Percentiles rank a stretch among this genome's conserved stretches.
Conservation (phyloP, 192 early-diverging fungal genomes). For the Mortierella antarctica region DNA sequence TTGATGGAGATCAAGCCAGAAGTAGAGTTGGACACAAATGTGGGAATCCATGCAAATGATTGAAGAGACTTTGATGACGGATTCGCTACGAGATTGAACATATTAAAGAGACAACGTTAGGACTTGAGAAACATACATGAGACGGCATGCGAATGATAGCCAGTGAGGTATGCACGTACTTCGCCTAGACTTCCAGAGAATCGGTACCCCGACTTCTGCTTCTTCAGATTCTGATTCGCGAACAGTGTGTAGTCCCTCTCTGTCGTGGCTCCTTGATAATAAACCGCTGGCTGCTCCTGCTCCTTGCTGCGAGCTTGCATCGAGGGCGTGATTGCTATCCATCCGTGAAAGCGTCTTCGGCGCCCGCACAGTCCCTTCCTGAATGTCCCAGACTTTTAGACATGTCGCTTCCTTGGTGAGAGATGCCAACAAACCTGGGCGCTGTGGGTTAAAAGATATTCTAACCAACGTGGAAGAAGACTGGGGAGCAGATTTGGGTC, state of each 20-base stretch:
- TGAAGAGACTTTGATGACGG: conserved; percentile 51
- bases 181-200: conserved; percentile 61
- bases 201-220: conserved; percentile 53
- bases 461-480: conserved; percentile 57
- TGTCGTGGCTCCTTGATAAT: conserved; percentile 43
- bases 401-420: conserved; percentile 64
- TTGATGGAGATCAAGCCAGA: conserved; percentile 64
- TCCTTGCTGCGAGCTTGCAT: conserved; percentile 15
- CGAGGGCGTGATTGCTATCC: conserved; percentile 27
- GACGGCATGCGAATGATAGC: neutral
- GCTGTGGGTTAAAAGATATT: conserved; percentile 69
- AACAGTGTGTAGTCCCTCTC: conserved; percentile 38
- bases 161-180: conserved; percentile 13
- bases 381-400: conserved; percentile 74
- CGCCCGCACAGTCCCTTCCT: conserved; percentile 60
- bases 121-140: neutral
- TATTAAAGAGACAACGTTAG: neutral
- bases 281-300: conserved; percentile 6
- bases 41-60: conserved; percentile 66
- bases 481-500: conserved; percentile 18
- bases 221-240: conserved; percentile 37
- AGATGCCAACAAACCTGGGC: conserved; percentile 68
- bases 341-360: conserved; percentile 30
- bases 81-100: conserved; percentile 30
- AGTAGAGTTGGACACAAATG: conserved; percentile 46